Conservation (phyloP, 257 asterid species). For the Penstemon newberryi region DNA sequence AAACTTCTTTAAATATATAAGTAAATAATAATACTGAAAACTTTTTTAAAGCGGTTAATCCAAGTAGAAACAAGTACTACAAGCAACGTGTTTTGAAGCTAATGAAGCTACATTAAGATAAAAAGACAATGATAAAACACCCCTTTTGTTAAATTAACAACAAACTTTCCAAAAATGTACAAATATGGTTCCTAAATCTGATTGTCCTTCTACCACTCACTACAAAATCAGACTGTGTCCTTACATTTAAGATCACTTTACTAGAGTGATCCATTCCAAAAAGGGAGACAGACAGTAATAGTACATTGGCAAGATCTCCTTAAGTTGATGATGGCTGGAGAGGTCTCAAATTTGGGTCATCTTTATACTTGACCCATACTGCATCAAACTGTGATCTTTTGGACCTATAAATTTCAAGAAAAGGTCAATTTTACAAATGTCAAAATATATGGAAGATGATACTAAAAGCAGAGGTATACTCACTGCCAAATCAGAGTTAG, state of each 20-base stretch:
- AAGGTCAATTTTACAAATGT: neutral
- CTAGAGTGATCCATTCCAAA: neutral
- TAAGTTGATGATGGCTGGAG: conserved; percentile 35
- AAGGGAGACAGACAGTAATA: conserved; percentile 3
- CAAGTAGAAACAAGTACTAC: too few species aligned
- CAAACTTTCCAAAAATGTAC: neutral
- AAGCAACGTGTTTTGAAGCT: too few species aligned
- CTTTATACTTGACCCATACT: conserved; percentile 69
- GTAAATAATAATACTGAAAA: too few species aligned
- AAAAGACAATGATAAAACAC: too few species aligned
- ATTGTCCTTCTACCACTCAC: too few species aligned
- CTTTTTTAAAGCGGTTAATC: too few species aligned
- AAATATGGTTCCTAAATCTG: neutral
- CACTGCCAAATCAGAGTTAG: conserved; percentile 63
- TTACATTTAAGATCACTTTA: neutral
- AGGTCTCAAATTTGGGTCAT: conserved; percentile 67
- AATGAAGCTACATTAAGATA: too few species aligned
- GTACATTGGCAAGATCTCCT: conserved; percentile 36
- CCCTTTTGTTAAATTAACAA: neutral
- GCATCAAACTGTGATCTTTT: conserved; percentile 58
- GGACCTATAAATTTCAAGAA: conserved; percentile 42
- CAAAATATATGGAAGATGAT: neutral
- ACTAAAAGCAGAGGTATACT: conserved; percentile 29
- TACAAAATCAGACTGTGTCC: neutral
- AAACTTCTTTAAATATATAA: too few species aligned